Conservation (phyloP, 768 basidiomycete species). For the Boletus subcaerulescens region DNA sequence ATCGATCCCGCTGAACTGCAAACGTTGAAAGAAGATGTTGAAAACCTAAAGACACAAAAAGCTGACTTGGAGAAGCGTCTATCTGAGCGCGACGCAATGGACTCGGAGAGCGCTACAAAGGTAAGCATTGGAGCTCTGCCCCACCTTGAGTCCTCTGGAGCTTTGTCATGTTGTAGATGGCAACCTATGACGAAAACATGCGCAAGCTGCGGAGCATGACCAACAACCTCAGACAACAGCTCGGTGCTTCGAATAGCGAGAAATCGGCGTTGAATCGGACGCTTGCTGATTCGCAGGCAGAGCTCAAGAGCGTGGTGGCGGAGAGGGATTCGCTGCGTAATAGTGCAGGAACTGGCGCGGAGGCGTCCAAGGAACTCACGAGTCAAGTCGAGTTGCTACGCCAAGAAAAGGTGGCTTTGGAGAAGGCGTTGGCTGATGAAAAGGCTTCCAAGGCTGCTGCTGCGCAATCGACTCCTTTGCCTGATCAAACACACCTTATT, state of each 20-base stretch:
- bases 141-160: background rate
- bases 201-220: slow-evolving; percentile 33
- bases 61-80: slow-evolving; percentile 32
- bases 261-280: slow-evolving; percentile 30
- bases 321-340: slow-evolving; percentile 31
- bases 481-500: slow-evolving; percentile 30
- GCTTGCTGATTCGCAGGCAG: slow-evolving; percentile 22
- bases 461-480: slow-evolving; percentile 3
- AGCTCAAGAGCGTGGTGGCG: slow-evolving; percentile 26
- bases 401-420: slow-evolving; percentile 38
- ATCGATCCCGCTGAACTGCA: slow-evolving; percentile 86
- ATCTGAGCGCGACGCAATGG: slow-evolving; percentile 31
- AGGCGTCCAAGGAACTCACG: slow-evolving; percentile 30
- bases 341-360: slow-evolving; percentile 9
- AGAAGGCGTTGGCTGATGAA: slow-evolving; percentile 39
- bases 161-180: slow-evolving; percentile 31
- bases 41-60: slow-evolving; percentile 45
- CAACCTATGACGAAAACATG: slow-evolving; percentile 42
- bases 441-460: slow-evolving; percentile 28
- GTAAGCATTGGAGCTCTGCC: slow-evolving; percentile 20
- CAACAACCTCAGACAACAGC: slow-evolving; percentile 25
- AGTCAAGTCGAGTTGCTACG: slow-evolving; percentile 36
- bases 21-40: slow-evolving; percentile 70
- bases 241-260: slow-evolving; percentile 25
- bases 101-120: slow-evolving; percentile 28